phyloP scores from a whole-genome alignment of 2,329 filamentous ascomycete genomes.

The Cadophora sp. region DNA sequence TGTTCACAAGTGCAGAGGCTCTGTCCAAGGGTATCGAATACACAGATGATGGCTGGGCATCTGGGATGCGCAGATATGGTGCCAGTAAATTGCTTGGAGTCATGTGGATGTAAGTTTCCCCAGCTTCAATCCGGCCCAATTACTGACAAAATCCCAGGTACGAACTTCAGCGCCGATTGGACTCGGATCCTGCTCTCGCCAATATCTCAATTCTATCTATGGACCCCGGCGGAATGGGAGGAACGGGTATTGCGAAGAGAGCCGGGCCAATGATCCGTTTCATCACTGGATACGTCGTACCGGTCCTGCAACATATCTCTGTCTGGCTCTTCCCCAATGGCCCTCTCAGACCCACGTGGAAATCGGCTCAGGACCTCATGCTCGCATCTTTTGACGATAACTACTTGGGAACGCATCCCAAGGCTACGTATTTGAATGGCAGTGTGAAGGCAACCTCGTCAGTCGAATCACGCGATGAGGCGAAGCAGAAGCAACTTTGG shows the following conservation, averaged over 20 bases:
- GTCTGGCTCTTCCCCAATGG: conserved; percentile 46
- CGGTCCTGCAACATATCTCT: conserved; percentile 29
- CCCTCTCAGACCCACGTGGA: conserved; percentile 42
- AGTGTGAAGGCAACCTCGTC: conserved; percentile 41
- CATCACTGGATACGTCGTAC: conserved; percentile 34
- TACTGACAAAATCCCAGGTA: conserved; percentile 15
- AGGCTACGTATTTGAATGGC: conserved; percentile 47
- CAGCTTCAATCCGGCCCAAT: neutral
- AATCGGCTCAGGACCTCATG: conserved; percentile 47
- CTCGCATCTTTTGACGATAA: conserved; percentile 44
- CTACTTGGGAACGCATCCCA: conserved; percentile 35
- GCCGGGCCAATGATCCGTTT: conserved; percentile 36
- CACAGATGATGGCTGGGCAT: conserved; percentile 19
- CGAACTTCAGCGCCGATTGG: conserved; percentile 31
- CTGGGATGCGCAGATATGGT: conserved; percentile 30
- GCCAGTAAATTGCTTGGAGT: conserved; percentile 27
- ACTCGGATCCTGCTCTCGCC: conserved; percentile 39
- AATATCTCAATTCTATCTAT: conserved; percentile 48
- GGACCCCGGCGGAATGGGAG: conserved; percentile 50
- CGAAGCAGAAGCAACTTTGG: conserved; percentile 47
- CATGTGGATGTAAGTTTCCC: conserved; percentile 29
- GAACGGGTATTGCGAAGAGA: conserved; percentile 42
- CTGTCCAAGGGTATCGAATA: conserved; percentile 26
- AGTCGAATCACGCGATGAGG: conserved; percentile 45
- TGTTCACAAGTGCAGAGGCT: conserved; percentile 33